Percentiles rank a stretch among this genome's conserved stretches.
Evolutionary conservation across 1,284 basidiomycete genomes (phyloP).

Genomic region (Leccinum fuscescens): DNA sequence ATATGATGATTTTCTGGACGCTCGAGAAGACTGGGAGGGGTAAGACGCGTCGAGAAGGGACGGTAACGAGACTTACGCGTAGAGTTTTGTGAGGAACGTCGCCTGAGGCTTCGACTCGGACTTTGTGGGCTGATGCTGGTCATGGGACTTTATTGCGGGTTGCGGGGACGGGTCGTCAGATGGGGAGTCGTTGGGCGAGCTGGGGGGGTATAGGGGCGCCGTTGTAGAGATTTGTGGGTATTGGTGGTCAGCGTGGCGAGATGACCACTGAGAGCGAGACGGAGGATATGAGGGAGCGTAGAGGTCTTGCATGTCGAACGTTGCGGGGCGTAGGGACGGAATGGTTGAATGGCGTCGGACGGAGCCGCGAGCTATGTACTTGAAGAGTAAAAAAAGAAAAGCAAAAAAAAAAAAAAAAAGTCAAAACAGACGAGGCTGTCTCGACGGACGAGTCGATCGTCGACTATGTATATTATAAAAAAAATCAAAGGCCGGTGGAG

Average conservation of each 20-base stretch:
- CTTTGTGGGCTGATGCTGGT: slow-evolving; percentile 52
- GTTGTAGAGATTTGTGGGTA: slow-evolving; percentile 37
- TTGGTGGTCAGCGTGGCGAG: slow-evolving; percentile 31
- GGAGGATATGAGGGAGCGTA: slow-evolving; percentile 60
- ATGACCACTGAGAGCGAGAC: slow-evolving; percentile 35
- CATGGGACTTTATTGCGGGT: slow-evolving; percentile 41
- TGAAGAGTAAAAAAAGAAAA: slow-evolving; percentile 13
- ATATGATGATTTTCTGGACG: slow-evolving; percentile 86
- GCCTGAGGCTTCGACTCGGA: slow-evolving; percentile 76
- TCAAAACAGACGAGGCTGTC: slow-evolving; percentile 31
- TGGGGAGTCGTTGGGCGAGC: slow-evolving; percentile 42
- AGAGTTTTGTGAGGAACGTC: slow-evolving; percentile 89
- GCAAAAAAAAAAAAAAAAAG: slow-evolving; percentile 16
- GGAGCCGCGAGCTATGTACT: slow-evolving; percentile 36
- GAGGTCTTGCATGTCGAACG: slow-evolving; percentile 53
- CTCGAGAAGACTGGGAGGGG: slow-evolving; percentile 64
- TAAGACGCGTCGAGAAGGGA: slow-evolving; percentile 18
- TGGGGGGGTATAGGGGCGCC: slow-evolving; percentile 46
- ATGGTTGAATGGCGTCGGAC: slow-evolving; percentile 34
- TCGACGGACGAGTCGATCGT: slow-evolving; percentile 34
- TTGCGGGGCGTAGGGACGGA: slow-evolving; percentile 35
- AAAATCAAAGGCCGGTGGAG: slow-evolving; percentile 35
- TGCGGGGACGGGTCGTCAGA: slow-evolving; percentile 51
- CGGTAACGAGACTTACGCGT: slow-evolving; percentile 60
- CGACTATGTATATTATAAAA: slow-evolving; percentile 40